Evolutionary conservation across 345 rosid genomes (phyloP), one percentile per base, ranked within the genome.

Genomic region (Melastoma malabathricum): DNA sequence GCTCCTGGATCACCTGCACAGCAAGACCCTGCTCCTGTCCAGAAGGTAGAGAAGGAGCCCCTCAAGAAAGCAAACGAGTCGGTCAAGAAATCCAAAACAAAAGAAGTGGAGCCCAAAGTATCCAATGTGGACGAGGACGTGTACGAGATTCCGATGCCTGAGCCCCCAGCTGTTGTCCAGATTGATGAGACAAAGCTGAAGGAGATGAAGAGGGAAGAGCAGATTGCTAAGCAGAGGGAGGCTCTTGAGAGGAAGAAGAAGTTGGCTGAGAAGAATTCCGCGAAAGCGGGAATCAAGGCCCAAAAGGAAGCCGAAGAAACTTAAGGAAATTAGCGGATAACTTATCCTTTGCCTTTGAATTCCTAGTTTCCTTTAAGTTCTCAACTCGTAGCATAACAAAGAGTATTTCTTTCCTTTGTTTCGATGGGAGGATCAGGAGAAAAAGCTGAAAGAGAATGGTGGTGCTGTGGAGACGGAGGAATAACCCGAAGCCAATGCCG

Each of bases 171-270:
- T 1, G 64, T 57, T 19, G 60, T 70, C 51, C 64, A 61, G 50
- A 69, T 81, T 20, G 97, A 83, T 68, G 69, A 58, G 55, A 83
- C 72, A 58, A 80, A 81, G 65, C 48, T 78, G 71, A 93, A 74
- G 75, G 99, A 88, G 72, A 78, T 79, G 70, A 88, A 72, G 73
- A 81, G 88, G 69, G 92, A 81, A 56, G 93, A 82, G 75, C 95
- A 92, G 68, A 70, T 79, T 14, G 94, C 74, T 18, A 88, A 88
- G 75, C 84, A 89, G 54, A 88, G 79, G 72, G 88, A 69, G 65
- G 95, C 94, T 46, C 65, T 78, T 80, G 99, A 93, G 67, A 81
- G 99, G 73, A 93, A 93, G 82, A 93, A 79, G 77, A 93, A 78
- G 72, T 56, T 67, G 75, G 95, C 95, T 2, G 97, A 88, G 68